Conservation (phyloP, 768 basidiomycete species). For the Collybiopsis confluens region DNA sequence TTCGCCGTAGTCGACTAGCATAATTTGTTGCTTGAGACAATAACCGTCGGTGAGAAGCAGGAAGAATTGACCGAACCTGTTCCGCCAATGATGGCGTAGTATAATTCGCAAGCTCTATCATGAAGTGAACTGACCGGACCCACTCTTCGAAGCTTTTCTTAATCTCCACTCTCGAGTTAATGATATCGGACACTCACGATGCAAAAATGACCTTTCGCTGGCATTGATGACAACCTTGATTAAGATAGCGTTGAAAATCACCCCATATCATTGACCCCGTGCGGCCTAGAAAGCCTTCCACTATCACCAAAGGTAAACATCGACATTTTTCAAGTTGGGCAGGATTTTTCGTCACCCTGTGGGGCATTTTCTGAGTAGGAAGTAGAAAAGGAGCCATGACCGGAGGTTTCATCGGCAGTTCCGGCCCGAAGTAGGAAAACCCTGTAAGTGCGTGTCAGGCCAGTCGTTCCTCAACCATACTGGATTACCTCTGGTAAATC, state of each 20-base stretch:
- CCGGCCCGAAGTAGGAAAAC: too few relatives aligned
- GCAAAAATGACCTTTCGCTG: constrained; percentile 20
- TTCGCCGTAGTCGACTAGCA: constrained; percentile 42
- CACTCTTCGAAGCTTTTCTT: constrained; percentile 24
- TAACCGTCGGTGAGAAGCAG: not conserved
- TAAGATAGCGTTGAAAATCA: constrained; percentile 29
- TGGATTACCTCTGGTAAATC: too few relatives aligned
- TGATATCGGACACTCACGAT: constrained; percentile 11
- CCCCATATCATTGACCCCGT: constrained; percentile 36
- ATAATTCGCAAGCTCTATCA: constrained; percentile 50
- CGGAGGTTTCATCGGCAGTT: too few relatives aligned
- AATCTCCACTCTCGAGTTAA: not conserved
- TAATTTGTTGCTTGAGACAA: not conserved
- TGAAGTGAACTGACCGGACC: constrained; percentile 51
- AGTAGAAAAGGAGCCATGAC: too few relatives aligned
- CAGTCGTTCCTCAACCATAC: too few relatives aligned
- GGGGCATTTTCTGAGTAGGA: too few relatives aligned
- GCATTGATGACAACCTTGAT: constrained; percentile 14
- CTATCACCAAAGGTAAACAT: constrained; percentile 37
- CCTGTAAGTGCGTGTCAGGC: too few relatives aligned
- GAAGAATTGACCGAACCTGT: constrained; percentile 23
- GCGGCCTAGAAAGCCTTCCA: constrained; percentile 43
- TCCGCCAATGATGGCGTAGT: constrained; percentile 41
- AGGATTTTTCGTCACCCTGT: too few relatives aligned
- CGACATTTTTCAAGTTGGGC: too few relatives aligned